phyloP scores from a whole-genome alignment of 139 green algal species.

The Dunaliella sp. region DNA sequence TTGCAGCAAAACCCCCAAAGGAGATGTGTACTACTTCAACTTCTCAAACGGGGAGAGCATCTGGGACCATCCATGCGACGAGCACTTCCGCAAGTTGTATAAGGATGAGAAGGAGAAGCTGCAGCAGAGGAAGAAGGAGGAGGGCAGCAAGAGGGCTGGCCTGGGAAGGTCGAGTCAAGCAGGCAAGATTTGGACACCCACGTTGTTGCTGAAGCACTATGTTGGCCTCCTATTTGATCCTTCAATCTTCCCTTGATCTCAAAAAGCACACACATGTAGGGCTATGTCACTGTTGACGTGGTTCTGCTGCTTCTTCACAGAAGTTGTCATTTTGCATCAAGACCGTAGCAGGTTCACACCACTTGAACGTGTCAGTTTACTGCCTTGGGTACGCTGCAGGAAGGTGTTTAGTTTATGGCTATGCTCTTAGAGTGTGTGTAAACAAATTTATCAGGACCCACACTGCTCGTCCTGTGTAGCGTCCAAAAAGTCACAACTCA shows the following conservation, averaged over 20 bases:
- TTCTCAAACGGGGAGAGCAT: slow-evolving; percentile 72
- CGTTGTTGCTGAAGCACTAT: not conserved
- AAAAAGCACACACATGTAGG: not conserved
- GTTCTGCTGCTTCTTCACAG: not conserved
- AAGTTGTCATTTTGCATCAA: no score
- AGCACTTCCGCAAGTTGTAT: slow-evolving; percentile 65
- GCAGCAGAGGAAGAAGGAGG: slow-evolving; percentile 11
- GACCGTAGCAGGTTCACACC: no score
- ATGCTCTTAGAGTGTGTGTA: no score
- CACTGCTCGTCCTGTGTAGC: no score
- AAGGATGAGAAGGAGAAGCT: slow-evolving; percentile 52
- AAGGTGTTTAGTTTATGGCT: no score
- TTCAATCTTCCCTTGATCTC: not conserved
- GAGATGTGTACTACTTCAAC: slow-evolving; percentile 88
- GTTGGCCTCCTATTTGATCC: not conserved
- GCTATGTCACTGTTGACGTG: not conserved
- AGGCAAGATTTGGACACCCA: not conserved
- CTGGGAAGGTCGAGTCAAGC: not conserved
- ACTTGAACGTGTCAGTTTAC: no score
- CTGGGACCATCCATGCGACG: slow-evolving; percentile 84
- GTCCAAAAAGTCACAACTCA: no score
- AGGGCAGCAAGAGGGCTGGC: not conserved
- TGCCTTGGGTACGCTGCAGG: no score
- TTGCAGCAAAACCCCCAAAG: slow-evolving; percentile 58
- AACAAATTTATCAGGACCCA: no score